Conservation (phyloP, 371 early-diverging fungal genomes). For the Syncephalastrum contaminatum region DNA sequence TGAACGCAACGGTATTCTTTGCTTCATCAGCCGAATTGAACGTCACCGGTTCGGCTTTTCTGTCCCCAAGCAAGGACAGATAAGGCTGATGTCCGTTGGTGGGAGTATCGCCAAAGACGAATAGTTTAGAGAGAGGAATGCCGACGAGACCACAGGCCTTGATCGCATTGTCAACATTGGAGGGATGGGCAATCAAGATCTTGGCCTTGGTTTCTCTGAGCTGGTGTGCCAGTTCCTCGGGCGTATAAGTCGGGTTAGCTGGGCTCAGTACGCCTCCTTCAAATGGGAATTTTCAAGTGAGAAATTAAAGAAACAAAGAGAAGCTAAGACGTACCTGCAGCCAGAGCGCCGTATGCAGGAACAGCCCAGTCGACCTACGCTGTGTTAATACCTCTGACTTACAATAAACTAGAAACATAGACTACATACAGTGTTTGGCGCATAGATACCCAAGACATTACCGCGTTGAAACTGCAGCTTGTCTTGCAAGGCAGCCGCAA, state of each 20-base stretch:
- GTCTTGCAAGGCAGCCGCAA: constrained; percentile 75
- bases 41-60: constrained; percentile 20
- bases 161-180: constrained; percentile 45
- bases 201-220: constrained; percentile 68
- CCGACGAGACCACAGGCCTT: constrained; percentile 59
- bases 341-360: constrained; percentile 34
- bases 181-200: constrained; percentile 50
- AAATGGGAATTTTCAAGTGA: no score
- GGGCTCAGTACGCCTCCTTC: constrained; percentile 65
- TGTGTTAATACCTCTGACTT: no score
- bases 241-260: constrained; percentile 77
- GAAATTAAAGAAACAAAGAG: no score
- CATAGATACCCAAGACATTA: constrained; percentile 66
- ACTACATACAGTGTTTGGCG: constrained; percentile 73
- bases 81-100: constrained; percentile 40
- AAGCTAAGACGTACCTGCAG: constrained; percentile 26
- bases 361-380: constrained; percentile 41
- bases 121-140: constrained; percentile 48
- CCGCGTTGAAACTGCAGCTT: constrained; percentile 53
- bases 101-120: constrained; percentile 55
- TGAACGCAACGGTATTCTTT: constrained; percentile 48
- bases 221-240: constrained; percentile 74
- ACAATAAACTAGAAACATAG: no score
- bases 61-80: constrained; percentile 11
- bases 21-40: constrained; percentile 20